A percentile compares a stretch with the other conserved stretches of the same genome.
Conservation (phyloP, 805 yeast genomes). For the Starmerella vaccinii region DNA sequence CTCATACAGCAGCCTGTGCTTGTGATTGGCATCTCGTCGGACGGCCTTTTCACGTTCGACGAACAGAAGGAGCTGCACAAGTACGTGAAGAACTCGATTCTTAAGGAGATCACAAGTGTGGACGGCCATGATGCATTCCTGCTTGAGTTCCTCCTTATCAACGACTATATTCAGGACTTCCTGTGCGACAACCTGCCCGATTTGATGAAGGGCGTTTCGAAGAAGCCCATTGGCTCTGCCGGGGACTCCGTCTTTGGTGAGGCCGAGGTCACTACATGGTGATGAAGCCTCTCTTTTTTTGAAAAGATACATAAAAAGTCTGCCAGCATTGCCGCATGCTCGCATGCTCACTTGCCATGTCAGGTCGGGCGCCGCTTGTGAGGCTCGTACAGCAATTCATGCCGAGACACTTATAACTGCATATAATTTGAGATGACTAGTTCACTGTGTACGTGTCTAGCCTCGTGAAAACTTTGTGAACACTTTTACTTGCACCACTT, state of each 20-base stretch:
- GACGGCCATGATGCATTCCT: constrained; percentile 98
- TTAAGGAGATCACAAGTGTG: constrained; percentile 72
- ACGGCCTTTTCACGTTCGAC: constrained; percentile 81
- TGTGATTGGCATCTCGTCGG: constrained; percentile 81
- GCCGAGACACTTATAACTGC: no score
- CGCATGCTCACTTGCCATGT: no score
- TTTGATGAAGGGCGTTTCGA: constrained; percentile 44
- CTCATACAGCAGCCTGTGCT: constrained; percentile 64
- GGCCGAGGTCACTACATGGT: constrained; percentile 91
- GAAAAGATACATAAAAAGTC: background rate
- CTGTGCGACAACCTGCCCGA: constrained; percentile 48
- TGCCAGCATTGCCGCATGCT: background rate
- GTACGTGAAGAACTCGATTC: constrained; percentile 54
- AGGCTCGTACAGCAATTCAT: no score
- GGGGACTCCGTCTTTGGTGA: constrained; percentile 70
- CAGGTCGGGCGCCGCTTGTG: no score
- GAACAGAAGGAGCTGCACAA: constrained; percentile 82
- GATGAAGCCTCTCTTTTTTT: background rate
- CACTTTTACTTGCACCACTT: no score
- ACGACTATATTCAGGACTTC: constrained; percentile 58
- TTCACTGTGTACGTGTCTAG: no score
- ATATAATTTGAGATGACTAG: no score
- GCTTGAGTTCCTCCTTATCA: constrained; percentile 75
- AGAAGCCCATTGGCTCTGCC: constrained; percentile 35
- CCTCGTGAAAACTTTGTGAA: no score